Conservation (phyloP, 2,329 filamentous ascomycete species). For the Pseudocercospora fuligena region DNA sequence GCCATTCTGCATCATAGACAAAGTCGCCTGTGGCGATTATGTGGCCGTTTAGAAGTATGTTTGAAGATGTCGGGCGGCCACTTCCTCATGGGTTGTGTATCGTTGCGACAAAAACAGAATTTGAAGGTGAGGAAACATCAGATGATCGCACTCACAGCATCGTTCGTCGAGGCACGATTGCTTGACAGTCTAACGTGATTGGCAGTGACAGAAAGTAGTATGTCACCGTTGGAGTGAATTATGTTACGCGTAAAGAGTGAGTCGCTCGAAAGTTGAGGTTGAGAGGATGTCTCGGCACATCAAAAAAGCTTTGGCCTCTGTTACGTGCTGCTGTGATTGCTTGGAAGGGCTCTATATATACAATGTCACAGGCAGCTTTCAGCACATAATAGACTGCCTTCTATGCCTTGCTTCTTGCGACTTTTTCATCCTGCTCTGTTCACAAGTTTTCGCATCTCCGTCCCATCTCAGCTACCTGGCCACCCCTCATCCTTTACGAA, state of each 20-base stretch:
- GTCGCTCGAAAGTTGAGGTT: background rate
- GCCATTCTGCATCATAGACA: background rate
- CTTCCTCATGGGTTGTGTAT: background rate
- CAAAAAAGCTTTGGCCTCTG: slow-evolving; percentile 8
- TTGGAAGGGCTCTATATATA: background rate
- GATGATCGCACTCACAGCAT: background rate
- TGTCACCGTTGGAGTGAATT: background rate
- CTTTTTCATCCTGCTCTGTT: background rate
- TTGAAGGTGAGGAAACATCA: background rate
- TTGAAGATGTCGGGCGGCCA: background rate
- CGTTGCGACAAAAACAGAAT: background rate
- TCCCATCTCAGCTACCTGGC: slow-evolving; percentile 14
- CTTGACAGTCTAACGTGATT: background rate
- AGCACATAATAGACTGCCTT: background rate
- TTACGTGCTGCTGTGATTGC: background rate
- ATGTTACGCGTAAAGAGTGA: background rate
- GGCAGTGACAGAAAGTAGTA: background rate
- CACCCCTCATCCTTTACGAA: slow-evolving; percentile 45
- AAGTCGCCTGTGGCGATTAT: background rate
- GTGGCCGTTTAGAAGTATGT: background rate
- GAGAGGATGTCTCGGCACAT: background rate
- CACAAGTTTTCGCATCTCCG: background rate
- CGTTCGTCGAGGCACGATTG: background rate
- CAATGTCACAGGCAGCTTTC: slow-evolving; percentile 5
- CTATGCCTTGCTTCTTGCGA: background rate